These are phyloP conservation scores for Puccinia novopanici DNA, from an alignment of 1,284 basidiomycete species.

Conservation along the genomic window DNA sequence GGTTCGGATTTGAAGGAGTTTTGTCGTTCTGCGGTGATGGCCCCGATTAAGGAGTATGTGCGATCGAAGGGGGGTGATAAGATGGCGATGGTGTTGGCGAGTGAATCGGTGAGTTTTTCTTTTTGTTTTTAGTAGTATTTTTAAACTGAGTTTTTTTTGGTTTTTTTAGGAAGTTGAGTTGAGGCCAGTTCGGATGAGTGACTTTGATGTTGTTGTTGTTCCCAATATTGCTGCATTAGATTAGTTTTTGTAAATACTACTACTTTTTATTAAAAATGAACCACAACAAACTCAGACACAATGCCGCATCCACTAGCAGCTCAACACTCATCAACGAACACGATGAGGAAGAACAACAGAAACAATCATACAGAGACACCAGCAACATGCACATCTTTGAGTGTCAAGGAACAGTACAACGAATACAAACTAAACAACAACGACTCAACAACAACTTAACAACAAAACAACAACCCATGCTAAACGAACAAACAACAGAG, in stretches of 20 bases:
- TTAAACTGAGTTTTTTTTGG: neutral
- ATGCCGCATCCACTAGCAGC: slow-evolving; percentile 7
- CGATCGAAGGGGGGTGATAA: slow-evolving; percentile 42
- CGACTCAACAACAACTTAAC: too few species aligned
- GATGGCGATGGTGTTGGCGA: slow-evolving; percentile 43
- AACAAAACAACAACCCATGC: neutral
- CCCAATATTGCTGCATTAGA: too few species aligned
- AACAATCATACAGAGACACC: neutral
- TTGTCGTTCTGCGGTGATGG: slow-evolving; percentile 70
- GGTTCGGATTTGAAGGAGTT: slow-evolving; percentile 92
- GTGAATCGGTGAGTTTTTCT: slow-evolving; percentile 14
- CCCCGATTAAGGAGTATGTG: slow-evolving; percentile 50
- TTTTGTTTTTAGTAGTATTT: neutral
- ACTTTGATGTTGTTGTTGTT: slow-evolving; percentile 36
- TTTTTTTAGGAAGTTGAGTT: slow-evolving; percentile 40
- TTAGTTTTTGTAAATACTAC: neutral
- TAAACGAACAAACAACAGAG: too few species aligned
- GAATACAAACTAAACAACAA: too few species aligned
- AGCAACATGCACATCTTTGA: neutral
- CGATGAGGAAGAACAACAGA: neutral
- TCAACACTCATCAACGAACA: neutral
- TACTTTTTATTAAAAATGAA: neutral
- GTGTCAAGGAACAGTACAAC: neutral
- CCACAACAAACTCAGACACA: too few species aligned
- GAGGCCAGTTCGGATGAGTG: slow-evolving; percentile 30